Evolutionary conservation across 805 yeast species (phyloP).

Genomic region (Yarrowia keelungensis): DNA sequence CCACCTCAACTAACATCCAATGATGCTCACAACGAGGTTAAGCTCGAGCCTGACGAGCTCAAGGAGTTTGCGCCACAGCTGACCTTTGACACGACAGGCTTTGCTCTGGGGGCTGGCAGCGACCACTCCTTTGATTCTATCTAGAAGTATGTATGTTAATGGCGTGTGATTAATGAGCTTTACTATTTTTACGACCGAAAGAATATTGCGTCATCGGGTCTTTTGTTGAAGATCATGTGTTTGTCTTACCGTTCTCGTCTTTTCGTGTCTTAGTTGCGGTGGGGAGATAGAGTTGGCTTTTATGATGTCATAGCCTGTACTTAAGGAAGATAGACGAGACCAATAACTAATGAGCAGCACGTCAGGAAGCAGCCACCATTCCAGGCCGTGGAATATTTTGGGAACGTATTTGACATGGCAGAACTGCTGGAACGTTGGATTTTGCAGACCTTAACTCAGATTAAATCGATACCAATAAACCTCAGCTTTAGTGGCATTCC

Average conservation of each 20-base stretch:
- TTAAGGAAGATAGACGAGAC: neutral
- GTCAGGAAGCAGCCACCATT: neutral
- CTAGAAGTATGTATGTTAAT: neutral
- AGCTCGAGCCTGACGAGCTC: constrained; percentile 12
- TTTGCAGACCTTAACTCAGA: constrained; percentile 8
- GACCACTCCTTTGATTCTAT: constrained; percentile 18
- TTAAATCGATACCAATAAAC: constrained; percentile 5
- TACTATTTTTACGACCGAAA: neutral
- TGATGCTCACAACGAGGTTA: constrained; percentile 3
- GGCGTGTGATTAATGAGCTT: neutral
- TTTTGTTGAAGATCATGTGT: neutral
- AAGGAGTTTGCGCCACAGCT: constrained; percentile 32
- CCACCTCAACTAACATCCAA: constrained; percentile 14
- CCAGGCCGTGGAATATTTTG: neutral
- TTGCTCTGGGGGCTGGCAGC: constrained; percentile 17
- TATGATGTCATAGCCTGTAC: neutral
- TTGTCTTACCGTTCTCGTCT: constrained; percentile 4
- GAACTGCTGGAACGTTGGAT: neutral
- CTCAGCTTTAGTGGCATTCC: constrained; percentile 1
- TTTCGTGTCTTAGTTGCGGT: constrained; percentile 16
- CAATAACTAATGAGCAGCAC: neutral
- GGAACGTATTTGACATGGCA: neutral
- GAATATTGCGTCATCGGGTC: neutral
- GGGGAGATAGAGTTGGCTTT: constrained; percentile 18
- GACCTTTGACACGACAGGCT: constrained; percentile 23